Evolutionary conservation across 2,329 filamentous ascomycete species (phyloP), one percentile per base, ranked within the genome.

Genomic region (Pyrenochaeta sp.): DNA sequence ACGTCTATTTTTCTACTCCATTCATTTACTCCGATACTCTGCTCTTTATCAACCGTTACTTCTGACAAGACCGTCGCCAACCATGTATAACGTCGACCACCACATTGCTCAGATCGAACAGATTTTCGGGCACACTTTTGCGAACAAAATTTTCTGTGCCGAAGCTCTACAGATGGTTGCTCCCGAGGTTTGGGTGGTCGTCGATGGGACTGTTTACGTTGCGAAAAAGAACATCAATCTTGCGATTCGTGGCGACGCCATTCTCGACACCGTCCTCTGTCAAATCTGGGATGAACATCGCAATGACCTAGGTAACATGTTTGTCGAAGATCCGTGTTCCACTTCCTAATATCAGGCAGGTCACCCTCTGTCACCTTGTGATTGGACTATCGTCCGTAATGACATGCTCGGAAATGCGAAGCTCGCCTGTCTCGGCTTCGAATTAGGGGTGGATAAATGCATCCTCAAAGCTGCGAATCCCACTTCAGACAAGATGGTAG

Each of bases 401-500:
- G 34, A 30, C 0, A 15, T 39, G 5, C 24, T 59, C 2, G 40
- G 49, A 19, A 65, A 61, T 32, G 22, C 30, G 27, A 32, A 28
- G 8, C 40, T 65, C 19, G 60, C 51, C 2, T 8, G 8, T 12
- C 19, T 34, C 4, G 59, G 57, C 2, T 39, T 24, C 10, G 5
- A 19, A 2, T 5, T 22, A 19, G 54, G 50, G 1, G 32, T 65
- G 3, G 59, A 63, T 7, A 9, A n/a, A 12, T 49, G 47, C 39
- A 30, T 65, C 42, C 19, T 65, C 42, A 48, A 10, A 5, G 49
- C 53, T 34, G 25, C 40, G 47, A 3, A 52, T 34, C 3, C n/a
- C n/a, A 15, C 15, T 5, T 67, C 68, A 1, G 25, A 46, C 0
- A 57, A 51, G 1, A 62, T 69, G 15, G 72, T 75, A 63, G 72